Evolutionary conservation across 73 alveolate genomes (phyloP).

Genomic region (Paramecium octaurelia): DNA sequence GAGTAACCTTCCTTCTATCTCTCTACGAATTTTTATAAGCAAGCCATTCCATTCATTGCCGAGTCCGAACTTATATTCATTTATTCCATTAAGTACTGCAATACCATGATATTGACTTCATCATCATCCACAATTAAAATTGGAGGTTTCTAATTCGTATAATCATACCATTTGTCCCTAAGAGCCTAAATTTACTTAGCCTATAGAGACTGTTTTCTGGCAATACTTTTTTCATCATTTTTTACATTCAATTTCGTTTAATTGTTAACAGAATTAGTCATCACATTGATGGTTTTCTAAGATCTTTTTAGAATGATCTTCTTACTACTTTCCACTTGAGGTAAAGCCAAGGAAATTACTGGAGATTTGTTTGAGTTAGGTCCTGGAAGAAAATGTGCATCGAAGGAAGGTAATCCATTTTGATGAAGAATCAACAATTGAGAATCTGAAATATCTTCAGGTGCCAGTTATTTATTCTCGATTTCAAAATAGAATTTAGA

Average conservation of each 20-base stretch:
- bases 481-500: conserved; percentile 41
- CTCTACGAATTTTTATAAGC: background rate
- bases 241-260: background rate
- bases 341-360: background rate
- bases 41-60: background rate
- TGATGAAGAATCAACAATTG: background rate
- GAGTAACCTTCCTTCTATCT: background rate
- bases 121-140: conserved; percentile 23
- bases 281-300: background rate
- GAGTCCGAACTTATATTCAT: background rate
- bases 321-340: background rate
- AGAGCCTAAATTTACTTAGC: background rate
- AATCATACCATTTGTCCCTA: background rate
- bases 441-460: conserved; percentile 22
- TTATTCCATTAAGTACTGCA: background rate
- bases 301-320: background rate
- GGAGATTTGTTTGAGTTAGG: background rate
- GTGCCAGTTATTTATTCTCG: background rate
- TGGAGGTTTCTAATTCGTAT: background rate
- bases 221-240: background rate
- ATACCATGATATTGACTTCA: background rate
- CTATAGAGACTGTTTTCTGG: background rate
- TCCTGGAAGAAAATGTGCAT: background rate
- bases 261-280: background rate
- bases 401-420: background rate